A percentile compares a stretch with the other conserved stretches of the same genome.
Conservation (phyloP, 352 stramenopile species). For the Globisporangium perplexum region DNA sequence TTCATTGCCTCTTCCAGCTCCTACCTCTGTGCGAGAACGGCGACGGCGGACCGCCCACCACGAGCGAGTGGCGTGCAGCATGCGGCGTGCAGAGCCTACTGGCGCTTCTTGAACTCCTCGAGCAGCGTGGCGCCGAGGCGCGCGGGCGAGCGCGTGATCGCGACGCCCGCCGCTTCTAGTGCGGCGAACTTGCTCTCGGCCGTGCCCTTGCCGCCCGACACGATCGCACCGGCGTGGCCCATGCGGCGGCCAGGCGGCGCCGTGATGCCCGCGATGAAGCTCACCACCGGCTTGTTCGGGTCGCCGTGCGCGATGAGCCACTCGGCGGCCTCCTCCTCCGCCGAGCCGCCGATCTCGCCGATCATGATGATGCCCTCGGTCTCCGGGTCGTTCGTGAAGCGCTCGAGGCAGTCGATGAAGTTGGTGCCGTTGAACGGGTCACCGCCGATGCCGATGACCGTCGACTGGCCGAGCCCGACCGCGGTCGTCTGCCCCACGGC, state of each 20-base stretch:
- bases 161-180: constrained; percentile 93
- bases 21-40: background rate
- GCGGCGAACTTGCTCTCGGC: constrained; percentile 97
- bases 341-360: constrained; percentile 98
- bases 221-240: constrained; percentile 99
- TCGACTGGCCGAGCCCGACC: constrained; percentile 96
- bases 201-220: constrained; percentile 97
- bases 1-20: background rate
- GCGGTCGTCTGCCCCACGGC: constrained; percentile 98
- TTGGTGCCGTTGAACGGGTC: constrained; percentile 99
- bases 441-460: constrained; percentile 98
- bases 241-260: constrained; percentile 98
- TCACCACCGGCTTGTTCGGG: constrained; percentile 98
- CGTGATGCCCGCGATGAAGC: constrained; percentile 99
- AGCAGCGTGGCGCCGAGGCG: constrained; percentile 96
- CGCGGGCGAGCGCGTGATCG: constrained; percentile 95
- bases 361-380: constrained; percentile 99
- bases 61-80: too few species aligned
- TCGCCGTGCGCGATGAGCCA: constrained; percentile 97
- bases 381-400: constrained; percentile 99
- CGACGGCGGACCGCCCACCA: background rate
- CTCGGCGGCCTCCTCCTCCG: constrained; percentile 98
- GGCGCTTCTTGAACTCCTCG: constrained; percentile 89
- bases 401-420: constrained; percentile 99
- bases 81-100: constrained; percentile 18